These are phyloP conservation scores for Pseudoperonospora humuli DNA, from an alignment of 352 stramenopile species.

Conservation along the genomic window DNA sequence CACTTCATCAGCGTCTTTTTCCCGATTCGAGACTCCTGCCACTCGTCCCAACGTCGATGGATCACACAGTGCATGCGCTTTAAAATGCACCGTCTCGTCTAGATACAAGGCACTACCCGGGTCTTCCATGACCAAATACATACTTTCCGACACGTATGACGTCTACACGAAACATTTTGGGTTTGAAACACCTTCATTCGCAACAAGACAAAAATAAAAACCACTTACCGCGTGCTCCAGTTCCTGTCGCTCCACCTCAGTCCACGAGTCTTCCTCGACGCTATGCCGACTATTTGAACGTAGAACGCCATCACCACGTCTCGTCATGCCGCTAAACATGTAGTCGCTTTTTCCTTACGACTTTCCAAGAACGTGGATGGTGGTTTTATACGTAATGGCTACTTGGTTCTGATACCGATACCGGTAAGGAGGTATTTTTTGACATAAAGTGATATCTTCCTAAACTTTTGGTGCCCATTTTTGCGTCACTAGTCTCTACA, in stretches of 20 bases:
- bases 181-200: not conserved
- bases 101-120: conserved; percentile 43
- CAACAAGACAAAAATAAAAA: not conserved
- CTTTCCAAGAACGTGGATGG: too few species aligned
- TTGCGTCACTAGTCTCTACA: conserved; percentile 21
- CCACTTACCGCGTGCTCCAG: conserved; percentile 60
- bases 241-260: conserved; percentile 71
- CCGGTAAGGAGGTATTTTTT: too few species aligned
- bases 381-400: too few species aligned
- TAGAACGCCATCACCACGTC: not conserved
- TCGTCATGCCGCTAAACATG: too few species aligned
- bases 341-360: too few species aligned
- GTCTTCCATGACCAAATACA: conserved; percentile 74
- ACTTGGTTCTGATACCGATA: too few species aligned
- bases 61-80: conserved; percentile 64
- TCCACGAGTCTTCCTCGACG: conserved; percentile 81
- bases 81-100: conserved; percentile 63
- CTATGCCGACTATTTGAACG: conserved; percentile 16
- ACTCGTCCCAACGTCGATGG: conserved; percentile 37
- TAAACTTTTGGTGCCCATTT: not conserved
- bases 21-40: conserved; percentile 16
- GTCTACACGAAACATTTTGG: conserved; percentile 32
- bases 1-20: conserved; percentile 8
- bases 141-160: conserved; percentile 68
- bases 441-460: too few species aligned